These are phyloP conservation scores for Phytophthora pisi DNA, from an alignment of 352 stramenopile species.

Conservation along the genomic window DNA sequence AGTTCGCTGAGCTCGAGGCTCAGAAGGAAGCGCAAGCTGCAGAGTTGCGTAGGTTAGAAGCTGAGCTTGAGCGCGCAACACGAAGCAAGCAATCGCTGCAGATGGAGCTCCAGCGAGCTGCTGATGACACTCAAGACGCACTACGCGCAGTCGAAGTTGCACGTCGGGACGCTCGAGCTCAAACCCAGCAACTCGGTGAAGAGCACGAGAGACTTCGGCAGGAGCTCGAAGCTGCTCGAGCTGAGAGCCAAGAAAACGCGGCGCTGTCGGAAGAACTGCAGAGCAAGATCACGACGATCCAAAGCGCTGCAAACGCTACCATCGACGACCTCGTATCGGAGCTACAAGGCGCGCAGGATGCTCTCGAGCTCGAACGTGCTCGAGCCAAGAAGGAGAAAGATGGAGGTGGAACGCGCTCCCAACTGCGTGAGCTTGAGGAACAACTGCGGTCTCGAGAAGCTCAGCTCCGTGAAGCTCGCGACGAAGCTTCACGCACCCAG, in stretches of 20 bases:
- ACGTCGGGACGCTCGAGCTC: conserved; percentile 52
- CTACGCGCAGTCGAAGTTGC: conserved; percentile 68
- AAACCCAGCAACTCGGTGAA: conserved; percentile 45
- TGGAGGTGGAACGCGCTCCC: conserved; percentile 30
- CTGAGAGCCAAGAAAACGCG: conserved; percentile 46
- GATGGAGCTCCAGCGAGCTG: conserved; percentile 56
- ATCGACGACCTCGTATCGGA: conserved; percentile 78
- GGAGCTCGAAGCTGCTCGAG: conserved; percentile 53
- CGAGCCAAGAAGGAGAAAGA: conserved; percentile 58
- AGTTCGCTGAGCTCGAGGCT: conserved; percentile 34
- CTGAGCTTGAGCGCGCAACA: conserved; percentile 50
- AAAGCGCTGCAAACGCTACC: conserved; percentile 76
- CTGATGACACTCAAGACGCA: conserved; percentile 62
- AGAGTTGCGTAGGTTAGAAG: conserved; percentile 51
- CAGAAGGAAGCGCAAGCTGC: conserved; percentile 33
- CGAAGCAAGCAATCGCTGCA: conserved; percentile 58
- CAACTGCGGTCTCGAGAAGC: conserved; percentile 40
- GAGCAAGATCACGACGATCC: conserved; percentile 68
- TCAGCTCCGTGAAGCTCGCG: conserved; percentile 28
- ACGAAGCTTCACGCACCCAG: conserved; percentile 27
- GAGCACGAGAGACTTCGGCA: conserved; percentile 51
- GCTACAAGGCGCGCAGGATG: conserved; percentile 63
- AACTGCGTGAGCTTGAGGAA: conserved; percentile 52
- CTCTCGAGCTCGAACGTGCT: conserved; percentile 56
- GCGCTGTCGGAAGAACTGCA: conserved; percentile 64